phyloP scores from a whole-genome alignment of 1,284 basidiomycete genomes.

The Athelia sp. region DNA sequence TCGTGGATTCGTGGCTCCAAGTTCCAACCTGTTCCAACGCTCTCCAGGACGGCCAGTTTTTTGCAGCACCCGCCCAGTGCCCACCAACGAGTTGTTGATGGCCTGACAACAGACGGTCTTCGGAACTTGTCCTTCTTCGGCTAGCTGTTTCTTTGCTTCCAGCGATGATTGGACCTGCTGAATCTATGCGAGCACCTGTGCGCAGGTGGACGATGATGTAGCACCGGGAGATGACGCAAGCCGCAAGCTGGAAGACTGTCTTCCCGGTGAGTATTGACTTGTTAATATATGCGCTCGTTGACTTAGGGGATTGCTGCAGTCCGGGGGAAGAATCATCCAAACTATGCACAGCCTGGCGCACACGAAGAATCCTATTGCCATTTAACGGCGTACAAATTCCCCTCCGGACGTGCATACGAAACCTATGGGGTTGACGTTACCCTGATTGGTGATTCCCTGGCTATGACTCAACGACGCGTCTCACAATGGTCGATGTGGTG shows the following conservation, averaged over 20 bases:
- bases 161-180: background rate
- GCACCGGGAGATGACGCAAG: conserved; percentile 16
- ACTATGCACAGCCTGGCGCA: conserved; percentile 58
- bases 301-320: conserved; percentile 15
- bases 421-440: conserved; percentile 59
- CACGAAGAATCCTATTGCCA: conserved; percentile 72
- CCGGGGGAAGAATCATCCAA: conserved; percentile 77
- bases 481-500: conserved; percentile 88
- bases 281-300: background rate
- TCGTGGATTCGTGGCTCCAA: too few relatives aligned
- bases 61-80: background rate
- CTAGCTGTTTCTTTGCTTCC: conserved; percentile 5
- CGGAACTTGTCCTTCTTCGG: background rate
- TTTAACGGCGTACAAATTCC: conserved; percentile 94
- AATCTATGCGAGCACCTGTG: background rate
- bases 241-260: conserved; percentile 7
- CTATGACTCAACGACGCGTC: conserved; percentile 76
- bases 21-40: too few relatives aligned
- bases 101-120: conserved; percentile 1
- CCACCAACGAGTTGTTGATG: background rate
- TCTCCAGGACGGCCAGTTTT: background rate
- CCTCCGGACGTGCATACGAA: conserved; percentile 72
- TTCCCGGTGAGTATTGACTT: conserved; percentile 6
- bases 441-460: conserved; percentile 89
- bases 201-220: conserved; percentile 37